Base-by-base conservation (phyloP, 768 basidiomycete genomes). In the Leucosporidium creatinivorum region DNA sequence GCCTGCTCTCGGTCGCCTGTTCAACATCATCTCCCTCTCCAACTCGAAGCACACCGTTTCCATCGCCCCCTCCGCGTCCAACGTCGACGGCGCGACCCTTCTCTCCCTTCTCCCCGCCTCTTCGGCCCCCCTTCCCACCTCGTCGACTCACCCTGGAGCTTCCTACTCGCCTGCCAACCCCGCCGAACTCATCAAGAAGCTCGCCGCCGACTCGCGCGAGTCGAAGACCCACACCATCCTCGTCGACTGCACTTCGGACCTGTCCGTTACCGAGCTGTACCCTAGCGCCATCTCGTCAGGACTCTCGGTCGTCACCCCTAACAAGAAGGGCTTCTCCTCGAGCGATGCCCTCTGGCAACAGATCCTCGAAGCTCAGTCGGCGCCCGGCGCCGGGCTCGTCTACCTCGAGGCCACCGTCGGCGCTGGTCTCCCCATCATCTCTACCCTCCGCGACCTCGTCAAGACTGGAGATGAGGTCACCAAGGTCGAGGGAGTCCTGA, bases 401-500 rank as follows among this genome's bases (percentile, higher is more conserved):
- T 80, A 79, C 68, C 82, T 84, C 69, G 96, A 99, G 79, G 83
- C 88, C 1, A 98, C 96, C 0, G 96, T 98, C 56, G 96, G 96
- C 15, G 96, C 96, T 6, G 96, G 96, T 23, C 77, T 99, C 71
- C 96, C 96, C 19, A 85, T 98, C 73, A 84, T 99, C 49, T 86
- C 86, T 48, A 93, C 94, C 13, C 79, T 99, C 73, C 93, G 91
- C 76, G 96, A 98, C 77, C 79, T 99, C 65, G 85, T 98, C 10
- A 83, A 84, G 47, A 96, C 93, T 15, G 96, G 94, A 3, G 96
- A 99, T 77, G 88, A 90, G 81, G 89, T 89, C 68, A 61, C 81
- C 74, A 94, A 91, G 82, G 90, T 98, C 72, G 96, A 99, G 78
- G 96, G 96, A 49, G 96, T 98, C 26, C 91, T 99, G 79, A 93